Conservation (phyloP, 306 rosid genomes). For the Lupinus albus region DNA sequence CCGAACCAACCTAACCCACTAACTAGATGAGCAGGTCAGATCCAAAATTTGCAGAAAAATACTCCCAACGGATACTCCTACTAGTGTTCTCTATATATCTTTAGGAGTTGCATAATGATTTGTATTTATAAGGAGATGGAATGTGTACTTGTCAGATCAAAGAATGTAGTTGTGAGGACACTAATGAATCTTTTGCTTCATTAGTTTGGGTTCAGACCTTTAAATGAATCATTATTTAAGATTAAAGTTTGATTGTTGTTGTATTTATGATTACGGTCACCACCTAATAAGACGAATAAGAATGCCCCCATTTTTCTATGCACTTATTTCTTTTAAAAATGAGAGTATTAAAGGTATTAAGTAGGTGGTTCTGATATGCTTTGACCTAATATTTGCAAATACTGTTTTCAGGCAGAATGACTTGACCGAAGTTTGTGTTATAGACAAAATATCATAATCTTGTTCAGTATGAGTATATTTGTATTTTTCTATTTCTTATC, state of each 20-base stretch:
- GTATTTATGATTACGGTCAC: no score
- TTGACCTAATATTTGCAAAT: slow-evolving; percentile 24
- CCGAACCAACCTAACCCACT: neutral
- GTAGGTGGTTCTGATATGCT: slow-evolving; percentile 23
- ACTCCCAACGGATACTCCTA: neutral
- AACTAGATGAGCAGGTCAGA: no score
- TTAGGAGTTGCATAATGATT: neutral
- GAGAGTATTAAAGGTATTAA: neutral
- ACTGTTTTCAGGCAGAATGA: slow-evolving; percentile 22
- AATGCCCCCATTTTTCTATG: neutral
- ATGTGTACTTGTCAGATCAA: neutral
- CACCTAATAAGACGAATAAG: no score
- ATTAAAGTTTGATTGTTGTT: no score
- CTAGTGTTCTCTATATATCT: neutral
- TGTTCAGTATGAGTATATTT: neutral
- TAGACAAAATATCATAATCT: neutral
- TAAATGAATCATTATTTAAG: slow-evolving; percentile 2
- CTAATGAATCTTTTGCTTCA: neutral
- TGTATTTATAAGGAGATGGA: neutral
- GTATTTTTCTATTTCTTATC: neutral
- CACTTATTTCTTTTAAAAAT: slow-evolving; percentile 2
- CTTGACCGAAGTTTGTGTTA: slow-evolving; percentile 10
- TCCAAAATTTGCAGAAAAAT: no score
- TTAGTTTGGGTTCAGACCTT: slow-evolving; percentile 8
- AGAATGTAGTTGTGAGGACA: neutral